phyloP scores from a whole-genome alignment of 1,284 basidiomycete genomes.

The Ustilago xerochloae region DNA sequence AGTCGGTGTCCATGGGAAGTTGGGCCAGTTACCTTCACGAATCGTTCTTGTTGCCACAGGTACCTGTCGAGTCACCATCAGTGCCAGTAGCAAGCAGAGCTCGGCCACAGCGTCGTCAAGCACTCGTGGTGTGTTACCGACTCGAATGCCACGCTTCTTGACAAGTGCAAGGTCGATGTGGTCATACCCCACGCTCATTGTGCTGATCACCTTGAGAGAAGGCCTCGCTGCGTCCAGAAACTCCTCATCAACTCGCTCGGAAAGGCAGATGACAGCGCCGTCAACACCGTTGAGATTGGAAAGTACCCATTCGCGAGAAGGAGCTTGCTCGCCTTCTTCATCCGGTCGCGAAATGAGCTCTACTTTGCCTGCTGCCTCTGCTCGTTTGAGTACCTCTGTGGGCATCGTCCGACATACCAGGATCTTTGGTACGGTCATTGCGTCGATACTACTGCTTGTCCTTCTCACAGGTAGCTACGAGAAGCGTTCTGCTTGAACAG shows the following conservation, averaged over 20 bases:
- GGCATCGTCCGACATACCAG: conserved; percentile 40
- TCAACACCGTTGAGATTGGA: conserved; percentile 77
- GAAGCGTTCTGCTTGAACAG: too few relatives aligned
- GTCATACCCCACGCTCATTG: conserved; percentile 77
- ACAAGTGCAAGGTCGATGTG: conserved; percentile 79
- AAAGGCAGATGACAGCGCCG: conserved; percentile 77
- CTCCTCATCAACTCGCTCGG: conserved; percentile 77
- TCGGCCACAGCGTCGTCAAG: conserved; percentile 92
- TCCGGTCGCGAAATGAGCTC: conserved; percentile 77
- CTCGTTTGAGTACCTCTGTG: conserved; percentile 23
- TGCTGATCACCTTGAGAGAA: conserved; percentile 81
- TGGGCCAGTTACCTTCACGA: conserved; percentile 76
- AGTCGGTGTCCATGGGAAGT: conserved; percentile 77
- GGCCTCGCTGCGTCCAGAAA: conserved; percentile 67
- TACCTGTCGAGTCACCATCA: conserved; percentile 87
- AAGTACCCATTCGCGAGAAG: conserved; percentile 78
- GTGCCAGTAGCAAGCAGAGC: conserved; percentile 82
- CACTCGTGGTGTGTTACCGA: conserved; percentile 92
- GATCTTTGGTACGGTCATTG: conserved; percentile 36
- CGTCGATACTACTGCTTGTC: not conserved
- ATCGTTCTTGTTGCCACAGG: conserved; percentile 76
- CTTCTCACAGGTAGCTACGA: too few relatives aligned
- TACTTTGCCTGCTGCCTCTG: conserved; percentile 35
- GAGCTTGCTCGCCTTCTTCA: conserved; percentile 68
- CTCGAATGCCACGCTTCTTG: conserved; percentile 76